phyloP scores from a whole-genome alignment of 1,139 yeast species.

The Eremothecium coryli region DNA sequence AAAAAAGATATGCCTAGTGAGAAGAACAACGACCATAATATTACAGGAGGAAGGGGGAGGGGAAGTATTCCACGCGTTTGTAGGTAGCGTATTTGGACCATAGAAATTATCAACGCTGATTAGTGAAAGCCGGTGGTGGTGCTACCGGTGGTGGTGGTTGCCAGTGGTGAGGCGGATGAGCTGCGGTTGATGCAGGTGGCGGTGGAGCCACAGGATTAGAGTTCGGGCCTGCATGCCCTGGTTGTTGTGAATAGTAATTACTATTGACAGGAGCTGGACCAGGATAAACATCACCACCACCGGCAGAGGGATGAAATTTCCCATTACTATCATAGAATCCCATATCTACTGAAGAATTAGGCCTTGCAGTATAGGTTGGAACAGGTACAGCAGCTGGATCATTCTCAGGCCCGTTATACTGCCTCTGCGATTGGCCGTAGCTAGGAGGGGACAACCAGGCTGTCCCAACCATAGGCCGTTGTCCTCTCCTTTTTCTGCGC shows the following conservation, averaged over 20 bases:
- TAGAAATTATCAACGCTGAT: too few relatives aligned
- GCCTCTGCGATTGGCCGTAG: slow-evolving; percentile 64
- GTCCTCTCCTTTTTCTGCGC: slow-evolving; percentile 51
- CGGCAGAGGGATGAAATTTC: slow-evolving; percentile 30
- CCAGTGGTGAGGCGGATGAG: too few relatives aligned
- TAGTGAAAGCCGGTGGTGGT: too few relatives aligned
- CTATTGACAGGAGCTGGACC: slow-evolving; percentile 3
- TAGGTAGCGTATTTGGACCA: too few relatives aligned
- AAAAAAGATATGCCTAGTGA: too few relatives aligned
- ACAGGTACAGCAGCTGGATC: slow-evolving; percentile 40
- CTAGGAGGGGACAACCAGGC: slow-evolving; percentile 89
- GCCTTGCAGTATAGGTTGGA: slow-evolving; percentile 58
- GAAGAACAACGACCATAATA: too few relatives aligned
- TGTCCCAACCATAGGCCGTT: slow-evolving; percentile 69
- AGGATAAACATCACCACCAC: slow-evolving; percentile 13
- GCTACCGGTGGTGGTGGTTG: too few relatives aligned
- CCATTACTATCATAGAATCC: slow-evolving; percentile 76
- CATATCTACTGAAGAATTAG: slow-evolving; percentile 55
- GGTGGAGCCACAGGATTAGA: too few relatives aligned
- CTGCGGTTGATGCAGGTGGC: too few relatives aligned
- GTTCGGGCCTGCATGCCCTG: too few relatives aligned
- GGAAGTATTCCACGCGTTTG: too few relatives aligned
- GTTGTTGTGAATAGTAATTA: not conserved
- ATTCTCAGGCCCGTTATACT: slow-evolving; percentile 37
- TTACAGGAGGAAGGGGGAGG: too few relatives aligned